phyloP scores from a whole-genome alignment of 2,329 filamentous ascomycete species.

The Lojkania enalia region DNA sequence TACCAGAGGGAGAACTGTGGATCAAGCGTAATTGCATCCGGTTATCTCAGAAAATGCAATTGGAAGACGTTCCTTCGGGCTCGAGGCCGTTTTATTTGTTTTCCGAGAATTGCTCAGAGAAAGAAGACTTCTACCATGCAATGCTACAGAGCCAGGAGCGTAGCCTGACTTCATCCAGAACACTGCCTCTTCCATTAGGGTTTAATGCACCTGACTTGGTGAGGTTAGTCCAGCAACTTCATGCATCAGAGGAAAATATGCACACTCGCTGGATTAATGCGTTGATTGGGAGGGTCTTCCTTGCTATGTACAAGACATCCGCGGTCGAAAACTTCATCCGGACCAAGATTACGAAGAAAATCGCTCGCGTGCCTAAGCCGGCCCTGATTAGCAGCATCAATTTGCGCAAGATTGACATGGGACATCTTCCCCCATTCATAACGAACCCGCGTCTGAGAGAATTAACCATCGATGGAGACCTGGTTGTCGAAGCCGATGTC shows the following conservation, averaged over 20 bases:
- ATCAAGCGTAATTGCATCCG: conserved; percentile 93
- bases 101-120: conserved; percentile 91
- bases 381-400: conserved; percentile 83
- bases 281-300: conserved; percentile 82
- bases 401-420: conserved; percentile 83
- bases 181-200: conserved; percentile 69
- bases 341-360: conserved; percentile 92
- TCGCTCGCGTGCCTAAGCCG: conserved; percentile 88
- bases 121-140: conserved; percentile 98
- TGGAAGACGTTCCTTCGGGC: conserved; percentile 58
- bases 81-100: conserved; percentile 92
- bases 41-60: conserved; percentile 66
- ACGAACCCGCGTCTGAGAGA: conserved; percentile 88
- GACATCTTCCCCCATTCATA: conserved; percentile 83
- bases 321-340: conserved; percentile 79
- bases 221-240: conserved; percentile 82
- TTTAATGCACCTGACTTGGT: conserved; percentile 89
- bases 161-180: conserved; percentile 58
- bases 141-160: conserved; percentile 82
- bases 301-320: conserved; percentile 82
- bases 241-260: conserved; percentile 87
- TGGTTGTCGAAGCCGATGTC: conserved; percentile 82
- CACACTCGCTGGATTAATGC: conserved; percentile 95
- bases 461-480: conserved; percentile 87
- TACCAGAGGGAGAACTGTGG: conserved; percentile 90